These are phyloP conservation scores for Pseudozyma sp. DNA, from an alignment of 1,284 basidiomycete species.

Conservation along the genomic window DNA sequence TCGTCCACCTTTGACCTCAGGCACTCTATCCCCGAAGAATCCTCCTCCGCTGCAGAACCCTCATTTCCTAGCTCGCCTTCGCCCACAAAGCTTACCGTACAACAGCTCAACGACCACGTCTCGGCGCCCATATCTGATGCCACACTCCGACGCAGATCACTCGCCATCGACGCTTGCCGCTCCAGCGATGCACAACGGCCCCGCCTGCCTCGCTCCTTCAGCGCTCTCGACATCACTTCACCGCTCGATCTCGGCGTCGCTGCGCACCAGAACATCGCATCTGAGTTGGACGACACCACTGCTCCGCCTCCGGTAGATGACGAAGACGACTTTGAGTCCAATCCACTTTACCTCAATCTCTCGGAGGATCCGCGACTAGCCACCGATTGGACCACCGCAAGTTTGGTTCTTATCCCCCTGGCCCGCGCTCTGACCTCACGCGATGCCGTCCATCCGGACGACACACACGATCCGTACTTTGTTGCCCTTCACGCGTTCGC, in stretches of 20 bases:
- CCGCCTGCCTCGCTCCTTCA: slow-evolving; percentile 21
- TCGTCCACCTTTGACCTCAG: slow-evolving; percentile 37
- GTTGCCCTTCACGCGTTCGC: slow-evolving; percentile 38
- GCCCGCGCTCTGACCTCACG: slow-evolving; percentile 16
- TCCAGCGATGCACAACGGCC: slow-evolving; percentile 6
- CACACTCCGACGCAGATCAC: slow-evolving; percentile 25
- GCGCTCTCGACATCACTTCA: slow-evolving; percentile 19
- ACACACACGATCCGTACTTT: slow-evolving; percentile 17
- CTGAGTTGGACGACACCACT: not conserved
- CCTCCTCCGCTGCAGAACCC: slow-evolving; percentile 16
- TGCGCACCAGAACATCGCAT: not conserved
- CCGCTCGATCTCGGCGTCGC: slow-evolving; percentile 1
- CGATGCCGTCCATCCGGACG: not conserved
- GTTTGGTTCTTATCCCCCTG: slow-evolving; percentile 24
- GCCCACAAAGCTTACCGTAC: slow-evolving; percentile 22
- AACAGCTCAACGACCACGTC: slow-evolving; percentile 31
- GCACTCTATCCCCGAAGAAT: slow-evolving; percentile 38
- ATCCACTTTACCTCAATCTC: slow-evolving; percentile 26
- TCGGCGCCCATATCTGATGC: slow-evolving; percentile 33
- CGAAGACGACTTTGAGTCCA: slow-evolving; percentile 37
- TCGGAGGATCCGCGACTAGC: slow-evolving; percentile 18
- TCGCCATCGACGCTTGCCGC: slow-evolving; percentile 26
- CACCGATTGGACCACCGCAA: slow-evolving; percentile 28
- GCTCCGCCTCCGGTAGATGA: slow-evolving; percentile 21
- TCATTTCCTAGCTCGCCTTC: slow-evolving; percentile 10